Evolutionary conservation across 1,284 basidiomycete species (phyloP).

Genomic region (Cutaneotrichosporon sp.): DNA sequence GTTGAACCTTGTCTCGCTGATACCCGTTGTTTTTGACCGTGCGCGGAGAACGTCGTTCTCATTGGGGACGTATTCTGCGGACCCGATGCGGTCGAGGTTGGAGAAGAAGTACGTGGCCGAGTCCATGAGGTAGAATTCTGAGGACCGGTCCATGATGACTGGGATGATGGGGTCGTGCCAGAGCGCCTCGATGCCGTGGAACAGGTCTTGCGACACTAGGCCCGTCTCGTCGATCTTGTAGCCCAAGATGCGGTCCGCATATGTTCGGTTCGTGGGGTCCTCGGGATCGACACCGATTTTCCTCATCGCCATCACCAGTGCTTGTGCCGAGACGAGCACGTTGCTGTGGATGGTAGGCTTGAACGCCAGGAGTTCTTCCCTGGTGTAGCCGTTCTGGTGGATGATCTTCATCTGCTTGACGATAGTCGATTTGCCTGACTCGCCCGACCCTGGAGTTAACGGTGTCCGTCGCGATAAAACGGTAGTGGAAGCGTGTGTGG

Average conservation of each 20-base stretch:
- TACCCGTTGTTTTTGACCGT: slow-evolving; percentile 87
- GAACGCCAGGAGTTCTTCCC: slow-evolving; percentile 75
- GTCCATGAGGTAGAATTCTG: slow-evolving; percentile 96
- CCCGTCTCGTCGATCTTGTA: slow-evolving; percentile 55
- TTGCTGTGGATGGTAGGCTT: slow-evolving; percentile 65
- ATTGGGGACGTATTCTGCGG: slow-evolving; percentile 76
- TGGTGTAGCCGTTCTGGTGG: slow-evolving; percentile 87
- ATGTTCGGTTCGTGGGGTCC: slow-evolving; percentile 70
- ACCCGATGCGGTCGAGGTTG: slow-evolving; percentile 77
- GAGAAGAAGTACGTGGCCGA: slow-evolving; percentile 90
- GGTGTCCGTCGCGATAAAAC: not conserved
- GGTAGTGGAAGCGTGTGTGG: not conserved
- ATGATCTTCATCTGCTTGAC: slow-evolving; percentile 99
- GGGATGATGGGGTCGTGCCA: slow-evolving; percentile 91
- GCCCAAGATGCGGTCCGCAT: slow-evolving; percentile 57
- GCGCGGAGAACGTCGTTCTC: slow-evolving; percentile 87
- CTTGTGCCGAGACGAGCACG: slow-evolving; percentile 84
- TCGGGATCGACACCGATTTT: slow-evolving; percentile 84
- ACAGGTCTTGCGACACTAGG: slow-evolving; percentile 59
- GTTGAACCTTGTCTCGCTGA: slow-evolving; percentile 75
- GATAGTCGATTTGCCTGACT: slow-evolving; percentile 92
- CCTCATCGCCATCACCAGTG: slow-evolving; percentile 82
- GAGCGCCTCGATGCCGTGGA: slow-evolving; percentile 73
- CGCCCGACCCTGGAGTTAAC: slow-evolving; percentile 62
- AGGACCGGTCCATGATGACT: slow-evolving; percentile 78